A percentile compares a stretch with the other conserved stretches of the same genome.
phyloP scores from a whole-genome alignment of 306 rosid genomes.

The Fragaria vesca region DNA sequence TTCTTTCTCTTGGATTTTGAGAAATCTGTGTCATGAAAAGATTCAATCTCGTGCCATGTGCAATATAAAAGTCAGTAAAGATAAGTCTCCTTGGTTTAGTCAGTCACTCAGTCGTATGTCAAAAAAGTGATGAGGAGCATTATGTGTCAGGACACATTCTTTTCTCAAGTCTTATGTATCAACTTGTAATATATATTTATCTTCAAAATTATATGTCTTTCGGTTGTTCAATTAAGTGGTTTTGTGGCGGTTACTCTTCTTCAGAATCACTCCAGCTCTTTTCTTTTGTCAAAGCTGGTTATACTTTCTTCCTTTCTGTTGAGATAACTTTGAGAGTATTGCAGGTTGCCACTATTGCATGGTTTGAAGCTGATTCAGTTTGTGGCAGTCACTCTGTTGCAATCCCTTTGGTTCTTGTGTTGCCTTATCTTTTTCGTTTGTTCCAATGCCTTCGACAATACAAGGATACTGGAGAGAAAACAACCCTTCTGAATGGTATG shows the following conservation, averaged over 20 bases:
- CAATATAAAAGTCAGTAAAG: background rate
- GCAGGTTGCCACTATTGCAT: slow-evolving; percentile 99
- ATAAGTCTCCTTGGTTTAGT: background rate
- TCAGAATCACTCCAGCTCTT: background rate
- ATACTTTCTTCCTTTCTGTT: slow-evolving; percentile 28
- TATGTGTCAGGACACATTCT: background rate
- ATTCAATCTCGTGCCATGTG: background rate
- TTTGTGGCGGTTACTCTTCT: background rate
- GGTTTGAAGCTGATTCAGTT: slow-evolving; percentile 99
- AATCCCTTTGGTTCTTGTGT: slow-evolving; percentile 86
- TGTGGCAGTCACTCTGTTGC: slow-evolving; percentile 97
- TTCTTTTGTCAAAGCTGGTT: background rate
- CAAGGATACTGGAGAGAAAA: slow-evolving; percentile 89
- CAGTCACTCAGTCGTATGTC: slow-evolving; percentile 1
- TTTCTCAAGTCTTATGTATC: background rate
- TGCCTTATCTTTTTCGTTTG: slow-evolving; percentile 94
- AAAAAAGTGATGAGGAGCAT: slow-evolving; percentile 1
- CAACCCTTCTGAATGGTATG: slow-evolving; percentile 83
- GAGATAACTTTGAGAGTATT: slow-evolving; percentile 26
- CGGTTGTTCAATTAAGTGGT: background rate
- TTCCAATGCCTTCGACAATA: slow-evolving; percentile 95
- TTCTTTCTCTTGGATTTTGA: background rate
- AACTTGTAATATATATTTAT: background rate
- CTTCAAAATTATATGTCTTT: background rate
- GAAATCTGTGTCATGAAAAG: background rate